Base-by-base conservation (phyloP, 2,329 filamentous ascomycete species). In the Aureobasidium zeae region DNA sequence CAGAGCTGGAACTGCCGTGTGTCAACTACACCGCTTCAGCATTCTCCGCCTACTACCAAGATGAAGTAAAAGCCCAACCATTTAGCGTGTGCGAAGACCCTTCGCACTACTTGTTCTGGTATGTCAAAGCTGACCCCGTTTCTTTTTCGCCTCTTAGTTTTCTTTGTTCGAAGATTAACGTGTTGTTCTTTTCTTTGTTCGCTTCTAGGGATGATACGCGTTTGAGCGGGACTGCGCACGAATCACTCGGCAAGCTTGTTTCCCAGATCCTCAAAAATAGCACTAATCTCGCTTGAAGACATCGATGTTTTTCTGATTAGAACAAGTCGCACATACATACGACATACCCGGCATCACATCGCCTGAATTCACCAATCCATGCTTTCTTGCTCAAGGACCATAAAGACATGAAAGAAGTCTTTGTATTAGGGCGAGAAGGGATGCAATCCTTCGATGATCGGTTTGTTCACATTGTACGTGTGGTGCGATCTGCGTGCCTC, bases 401-500 rank as follows among this genome's bases (percentile, higher is more conserved):
- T n/a, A 7, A 25, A 41, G 37, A 15, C 20, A 25, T 10, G 34
- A 16, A 17, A 16, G 11, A 12, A 20, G 24, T 22, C 39, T 34
- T 34, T 43, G 38, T 26, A n/a, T n/a, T n/a, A n/a, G n/a, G n/a
- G n/a, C n/a, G n/a, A n/a, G n/a, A n/a, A n/a, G n/a, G n/a, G n/a
- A n/a, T n/a, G n/a, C n/a, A n/a, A n/a, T n/a, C 25, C 11, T 33
- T 33, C 34, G 28, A 49, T 47, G 49, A 48, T 50, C 49, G 39
- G 53, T 52, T 55, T 53, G 52, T 51, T 52, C 49, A 49, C 52
- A 50, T 50, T 54, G 55, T 54, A 49, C 44, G 48, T 45, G 48
- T 49, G 44, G 30, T 49, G 51, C n/a, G n/a, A n/a, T n/a, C n/a
- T n/a, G n/a, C 54, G 54, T 57, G 56, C 52, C 50, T 56, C 47